phyloP scores from a whole-genome alignment of 352 stramenopile species.

The Globisporangium paddicum region DNA sequence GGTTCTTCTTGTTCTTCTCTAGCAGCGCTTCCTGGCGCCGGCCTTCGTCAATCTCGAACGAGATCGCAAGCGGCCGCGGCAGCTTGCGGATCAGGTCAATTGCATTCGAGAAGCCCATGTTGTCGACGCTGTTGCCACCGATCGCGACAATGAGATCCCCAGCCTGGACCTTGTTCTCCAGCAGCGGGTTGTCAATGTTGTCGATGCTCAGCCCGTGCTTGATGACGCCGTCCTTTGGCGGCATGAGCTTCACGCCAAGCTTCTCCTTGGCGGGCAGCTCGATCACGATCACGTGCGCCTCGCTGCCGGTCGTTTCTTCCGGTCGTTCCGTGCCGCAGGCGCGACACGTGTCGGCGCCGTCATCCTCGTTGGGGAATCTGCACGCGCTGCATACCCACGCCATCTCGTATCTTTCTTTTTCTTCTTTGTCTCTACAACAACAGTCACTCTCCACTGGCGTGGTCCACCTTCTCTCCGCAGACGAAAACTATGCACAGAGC shows the following conservation, averaged over 20 bases:
- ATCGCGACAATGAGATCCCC: constrained; percentile 85
- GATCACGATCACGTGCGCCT: constrained; percentile 65
- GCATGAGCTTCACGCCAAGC: constrained; percentile 83
- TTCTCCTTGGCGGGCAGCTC: constrained; percentile 83
- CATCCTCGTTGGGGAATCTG: constrained; percentile 60
- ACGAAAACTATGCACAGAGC: constrained; percentile 1
- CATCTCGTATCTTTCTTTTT: constrained; percentile 23
- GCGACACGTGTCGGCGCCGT: constrained; percentile 48
- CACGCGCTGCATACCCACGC: constrained; percentile 57
- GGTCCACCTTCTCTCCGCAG: constrained; percentile 1
- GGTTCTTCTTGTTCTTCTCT: constrained; percentile 49
- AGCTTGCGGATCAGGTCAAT: constrained; percentile 85
- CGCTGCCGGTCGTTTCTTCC: constrained; percentile 15
- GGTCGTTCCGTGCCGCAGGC: constrained; percentile 51
- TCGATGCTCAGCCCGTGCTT: constrained; percentile 79
- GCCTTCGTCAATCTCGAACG: constrained; percentile 73
- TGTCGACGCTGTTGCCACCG: constrained; percentile 65
- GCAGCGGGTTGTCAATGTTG: constrained; percentile 83
- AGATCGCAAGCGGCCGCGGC: constrained; percentile 70
- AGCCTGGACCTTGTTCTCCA: constrained; percentile 78
- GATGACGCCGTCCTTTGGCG: constrained; percentile 78
- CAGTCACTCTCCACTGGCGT: background rate
- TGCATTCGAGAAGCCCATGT: constrained; percentile 76
- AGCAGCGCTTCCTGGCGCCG: constrained; percentile 50
- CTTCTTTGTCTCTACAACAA: background rate